Evolutionary conservation across 1,284 basidiomycete species (phyloP).

Genomic region (Ceratobasidium sp.): DNA sequence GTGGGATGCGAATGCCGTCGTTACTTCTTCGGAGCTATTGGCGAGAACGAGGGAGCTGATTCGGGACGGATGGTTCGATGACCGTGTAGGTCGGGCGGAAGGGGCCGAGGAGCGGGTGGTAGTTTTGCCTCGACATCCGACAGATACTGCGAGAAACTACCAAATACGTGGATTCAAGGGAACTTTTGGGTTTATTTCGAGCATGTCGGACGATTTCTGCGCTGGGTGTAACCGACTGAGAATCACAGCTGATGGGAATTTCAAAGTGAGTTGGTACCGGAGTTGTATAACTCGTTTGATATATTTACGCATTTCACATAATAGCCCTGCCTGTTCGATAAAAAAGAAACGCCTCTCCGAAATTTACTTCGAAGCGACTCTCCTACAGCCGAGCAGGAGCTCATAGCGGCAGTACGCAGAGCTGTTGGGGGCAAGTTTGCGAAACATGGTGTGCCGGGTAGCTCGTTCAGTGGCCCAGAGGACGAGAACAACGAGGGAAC

Average conservation of each 20-base stretch:
- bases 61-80: constrained; percentile 35
- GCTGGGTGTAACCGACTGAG: constrained; percentile 84
- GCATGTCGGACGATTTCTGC: constrained; percentile 94
- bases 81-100: background rate
- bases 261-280: constrained; percentile 69
- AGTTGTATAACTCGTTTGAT: constrained; percentile 4
- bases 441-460: constrained; percentile 67
- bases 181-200: constrained; percentile 87
- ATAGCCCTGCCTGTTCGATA: constrained; percentile 88
- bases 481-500: constrained; percentile 29
- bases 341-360: constrained; percentile 83
- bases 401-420: constrained; percentile 70
- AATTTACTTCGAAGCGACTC: constrained; percentile 68
- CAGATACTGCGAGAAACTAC: constrained; percentile 86
- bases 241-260: constrained; percentile 87
- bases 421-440: constrained; percentile 82
- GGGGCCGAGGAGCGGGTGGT: constrained; percentile 74
- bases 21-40: constrained; percentile 29
- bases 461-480: constrained; percentile 34
- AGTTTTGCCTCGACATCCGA: constrained; percentile 59
- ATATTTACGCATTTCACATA: background rate
- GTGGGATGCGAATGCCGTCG: constrained; percentile 27
- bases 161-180: constrained; percentile 77
- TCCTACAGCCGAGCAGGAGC: constrained; percentile 65
- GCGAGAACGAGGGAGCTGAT: background rate